These are phyloP conservation scores for Jacaranda copaia DNA, from an alignment of 257 asterid genomes.

Conservation along the genomic window DNA sequence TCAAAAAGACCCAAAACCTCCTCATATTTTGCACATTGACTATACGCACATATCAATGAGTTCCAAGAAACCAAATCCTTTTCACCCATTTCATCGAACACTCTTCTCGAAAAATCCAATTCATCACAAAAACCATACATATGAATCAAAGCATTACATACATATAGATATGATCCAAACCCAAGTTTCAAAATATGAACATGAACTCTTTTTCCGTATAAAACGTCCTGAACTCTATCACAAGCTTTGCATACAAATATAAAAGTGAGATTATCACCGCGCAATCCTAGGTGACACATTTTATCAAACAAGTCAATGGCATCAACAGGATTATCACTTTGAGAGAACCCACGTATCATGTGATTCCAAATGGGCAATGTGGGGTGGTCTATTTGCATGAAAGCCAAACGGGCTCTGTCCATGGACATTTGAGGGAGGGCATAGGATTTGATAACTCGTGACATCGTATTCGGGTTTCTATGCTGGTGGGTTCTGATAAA, in stretches of 20 bases:
- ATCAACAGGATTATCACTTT: slow-evolving; percentile 34
- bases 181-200: slow-evolving; percentile 49
- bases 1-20: slow-evolving; percentile 50
- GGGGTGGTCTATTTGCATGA: slow-evolving; percentile 39
- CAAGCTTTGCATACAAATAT: slow-evolving; percentile 48
- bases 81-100: slow-evolving; percentile 56
- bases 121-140: slow-evolving; percentile 58
- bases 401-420: slow-evolving; percentile 44
- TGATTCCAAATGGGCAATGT: slow-evolving; percentile 48
- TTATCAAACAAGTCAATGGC: slow-evolving; percentile 50
- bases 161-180: slow-evolving; percentile 48
- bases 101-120: slow-evolving; percentile 41
- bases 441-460: slow-evolving; percentile 49
- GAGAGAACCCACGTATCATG: slow-evolving; percentile 47
- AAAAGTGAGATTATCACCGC: slow-evolving; percentile 52
- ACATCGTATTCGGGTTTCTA: slow-evolving; percentile 43
- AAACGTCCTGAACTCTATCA: slow-evolving; percentile 31
- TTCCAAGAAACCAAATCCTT: slow-evolving; percentile 63
- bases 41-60: slow-evolving; percentile 55
- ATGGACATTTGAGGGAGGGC: slow-evolving; percentile 40
- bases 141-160: slow-evolving; percentile 55
- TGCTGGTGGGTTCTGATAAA: slow-evolving; percentile 48
- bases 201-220: slow-evolving; percentile 42
- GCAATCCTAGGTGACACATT: slow-evolving; percentile 51
- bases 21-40: slow-evolving; percentile 44